These are phyloP conservation scores for Brassica cretica DNA, from an alignment of 345 rosid genomes.

Conservation along the genomic window DNA sequence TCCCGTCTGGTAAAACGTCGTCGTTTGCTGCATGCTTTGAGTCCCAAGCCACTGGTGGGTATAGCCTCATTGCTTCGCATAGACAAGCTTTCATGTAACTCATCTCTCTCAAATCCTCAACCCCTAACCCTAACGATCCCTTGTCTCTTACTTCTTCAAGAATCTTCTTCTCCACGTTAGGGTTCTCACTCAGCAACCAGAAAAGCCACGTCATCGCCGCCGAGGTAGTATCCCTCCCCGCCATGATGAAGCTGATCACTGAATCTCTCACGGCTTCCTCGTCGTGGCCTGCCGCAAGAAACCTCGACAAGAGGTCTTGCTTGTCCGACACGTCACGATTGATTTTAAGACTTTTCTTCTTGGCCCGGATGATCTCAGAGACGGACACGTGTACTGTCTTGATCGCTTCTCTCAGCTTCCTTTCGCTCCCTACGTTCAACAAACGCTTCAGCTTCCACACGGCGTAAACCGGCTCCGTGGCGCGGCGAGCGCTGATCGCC, in stretches of 20 bases:
- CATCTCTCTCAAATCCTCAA: constrained; percentile 49
- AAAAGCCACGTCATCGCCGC: constrained; percentile 77
- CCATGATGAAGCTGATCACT: constrained; percentile 64
- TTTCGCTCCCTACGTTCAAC: constrained; percentile 61
- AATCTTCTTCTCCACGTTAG: constrained; percentile 37
- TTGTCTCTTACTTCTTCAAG: constrained; percentile 38
- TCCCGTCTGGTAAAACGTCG: constrained; percentile 71
- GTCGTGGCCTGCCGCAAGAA: constrained; percentile 47
- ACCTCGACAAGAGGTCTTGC: constrained; percentile 54
- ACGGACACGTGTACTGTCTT: constrained; percentile 40
- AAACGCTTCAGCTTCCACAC: constrained; percentile 70
- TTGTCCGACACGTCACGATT: constrained; percentile 14
- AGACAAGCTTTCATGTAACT: constrained; percentile 56
- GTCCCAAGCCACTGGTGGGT: constrained; percentile 77
- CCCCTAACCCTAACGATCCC: constrained; percentile 33
- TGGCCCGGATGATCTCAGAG: constrained; percentile 44
- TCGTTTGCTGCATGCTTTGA: constrained; percentile 57
- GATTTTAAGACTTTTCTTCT: constrained; percentile 33
- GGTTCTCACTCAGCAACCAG: constrained; percentile 53
- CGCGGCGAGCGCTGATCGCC: constrained; percentile 58
- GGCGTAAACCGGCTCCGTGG: constrained; percentile 48
- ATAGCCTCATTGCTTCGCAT: constrained; percentile 71
- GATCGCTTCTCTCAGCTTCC: constrained; percentile 51
- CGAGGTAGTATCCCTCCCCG: constrained; percentile 73
- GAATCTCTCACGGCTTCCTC: constrained; percentile 61